phyloP scores from a whole-genome alignment of 805 yeast genomes.

The Yarrowia osloensis region DNA sequence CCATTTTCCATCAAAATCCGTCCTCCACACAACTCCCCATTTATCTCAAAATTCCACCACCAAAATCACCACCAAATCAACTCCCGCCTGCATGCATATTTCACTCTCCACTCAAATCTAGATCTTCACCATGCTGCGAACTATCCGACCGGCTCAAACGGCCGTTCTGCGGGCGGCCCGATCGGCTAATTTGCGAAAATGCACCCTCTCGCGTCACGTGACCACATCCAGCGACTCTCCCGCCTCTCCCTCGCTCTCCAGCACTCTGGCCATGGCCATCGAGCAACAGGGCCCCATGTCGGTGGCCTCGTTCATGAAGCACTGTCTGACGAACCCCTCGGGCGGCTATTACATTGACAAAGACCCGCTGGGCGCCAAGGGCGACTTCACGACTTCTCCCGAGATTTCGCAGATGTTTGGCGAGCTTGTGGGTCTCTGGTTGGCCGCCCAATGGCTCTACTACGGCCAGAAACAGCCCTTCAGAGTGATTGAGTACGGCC shows the following conservation, averaged over 20 bases:
- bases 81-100: background rate
- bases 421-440: constrained; percentile 78
- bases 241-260: constrained; percentile 10
- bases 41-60: no score
- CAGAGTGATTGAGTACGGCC: constrained; percentile 75
- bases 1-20: no score
- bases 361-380: constrained; percentile 67
- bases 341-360: constrained; percentile 78
- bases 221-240: background rate
- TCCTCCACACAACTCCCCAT: no score
- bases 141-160: background rate
- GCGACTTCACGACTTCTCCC: constrained; percentile 84
- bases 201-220: background rate
- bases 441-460: constrained; percentile 52
- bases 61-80: no score
- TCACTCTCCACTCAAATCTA: background rate
- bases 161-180: background rate
- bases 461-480: constrained; percentile 56
- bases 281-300: constrained; percentile 76
- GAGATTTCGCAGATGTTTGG: constrained; percentile 88
- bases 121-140: background rate
- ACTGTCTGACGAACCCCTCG: constrained; percentile 75
- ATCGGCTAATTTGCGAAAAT: background rate
- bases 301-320: constrained; percentile 73
- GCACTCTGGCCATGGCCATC: constrained; percentile 42